Evolutionary conservation across 2,329 filamentous ascomycete genomes (phyloP).

Genomic region (Pseudogymnoascus sp.): DNA sequence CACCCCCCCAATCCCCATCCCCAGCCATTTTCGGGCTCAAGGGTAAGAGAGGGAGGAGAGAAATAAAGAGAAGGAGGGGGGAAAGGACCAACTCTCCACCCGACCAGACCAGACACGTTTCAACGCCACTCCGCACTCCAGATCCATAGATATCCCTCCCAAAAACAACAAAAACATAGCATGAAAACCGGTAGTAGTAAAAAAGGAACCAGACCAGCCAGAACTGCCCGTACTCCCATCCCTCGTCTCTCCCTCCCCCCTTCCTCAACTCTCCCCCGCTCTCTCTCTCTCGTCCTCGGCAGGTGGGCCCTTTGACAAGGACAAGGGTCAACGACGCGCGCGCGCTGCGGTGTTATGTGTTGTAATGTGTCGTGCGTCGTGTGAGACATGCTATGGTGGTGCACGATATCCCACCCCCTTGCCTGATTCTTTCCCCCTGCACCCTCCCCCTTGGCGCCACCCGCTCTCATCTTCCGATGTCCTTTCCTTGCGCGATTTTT

Average conservation of each 20-base stretch:
- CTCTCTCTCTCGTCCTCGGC: not conserved
- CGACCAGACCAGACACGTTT: too few species aligned
- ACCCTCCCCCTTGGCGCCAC: not conserved
- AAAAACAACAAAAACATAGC: not conserved
- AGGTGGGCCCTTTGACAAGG: too few species aligned
- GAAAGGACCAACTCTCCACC: conserved; percentile 34
- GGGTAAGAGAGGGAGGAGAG: conserved; percentile 33
- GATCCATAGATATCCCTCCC: not conserved
- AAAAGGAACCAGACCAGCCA: too few species aligned
- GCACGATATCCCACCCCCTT: not conserved
- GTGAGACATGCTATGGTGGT: not conserved
- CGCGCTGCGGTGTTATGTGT: not conserved
- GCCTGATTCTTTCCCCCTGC: not conserved
- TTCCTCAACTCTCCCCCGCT: conserved; percentile 4
- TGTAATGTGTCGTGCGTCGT: not conserved
- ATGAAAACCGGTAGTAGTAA: too few species aligned
- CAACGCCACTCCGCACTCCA: too few species aligned
- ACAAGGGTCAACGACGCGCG: too few species aligned
- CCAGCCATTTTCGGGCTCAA: too few species aligned
- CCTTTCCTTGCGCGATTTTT: not conserved
- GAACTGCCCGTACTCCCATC: too few species aligned
- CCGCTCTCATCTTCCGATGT: not conserved
- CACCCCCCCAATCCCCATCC: too few species aligned
- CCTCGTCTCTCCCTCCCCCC: conserved; percentile 1
- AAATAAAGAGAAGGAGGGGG: conserved; percentile 39